Percentiles rank a stretch among this genome's conserved stretches.
Conservation (phyloP, 1,284 basidiomycete species). For the Boletus sp. region DNA sequence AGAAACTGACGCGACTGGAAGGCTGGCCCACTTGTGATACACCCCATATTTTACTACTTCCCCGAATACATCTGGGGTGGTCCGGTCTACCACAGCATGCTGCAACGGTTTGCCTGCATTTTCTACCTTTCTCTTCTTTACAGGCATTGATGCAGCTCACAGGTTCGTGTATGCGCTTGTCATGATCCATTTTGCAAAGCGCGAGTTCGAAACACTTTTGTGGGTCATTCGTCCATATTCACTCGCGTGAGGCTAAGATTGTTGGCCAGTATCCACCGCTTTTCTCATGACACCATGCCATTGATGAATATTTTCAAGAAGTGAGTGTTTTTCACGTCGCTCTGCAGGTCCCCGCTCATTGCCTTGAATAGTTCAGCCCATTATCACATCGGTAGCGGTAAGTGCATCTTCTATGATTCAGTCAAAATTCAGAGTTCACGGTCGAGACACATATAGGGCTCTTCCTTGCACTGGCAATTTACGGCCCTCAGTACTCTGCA, state of each 20-base stretch:
- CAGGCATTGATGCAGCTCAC: slow-evolving; percentile 8
- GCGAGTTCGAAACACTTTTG: slow-evolving; percentile 93
- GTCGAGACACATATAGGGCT: slow-evolving; percentile 41
- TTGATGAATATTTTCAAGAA: slow-evolving; percentile 87
- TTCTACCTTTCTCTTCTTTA: background rate
- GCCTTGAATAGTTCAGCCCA: slow-evolving; percentile 65
- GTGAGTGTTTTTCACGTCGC: slow-evolving; percentile 40
- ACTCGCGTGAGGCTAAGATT: background rate
- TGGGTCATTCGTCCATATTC: slow-evolving; percentile 33
- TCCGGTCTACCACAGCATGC: slow-evolving; percentile 63
- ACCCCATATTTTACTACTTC: slow-evolving; percentile 81
- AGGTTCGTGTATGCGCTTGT: slow-evolving; percentile 81
- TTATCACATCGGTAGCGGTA: slow-evolving; percentile 83
- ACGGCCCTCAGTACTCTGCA: slow-evolving; percentile 66
- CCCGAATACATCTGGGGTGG: slow-evolving; percentile 66
- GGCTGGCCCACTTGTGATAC: slow-evolving; percentile 88
- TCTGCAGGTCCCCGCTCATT: background rate
- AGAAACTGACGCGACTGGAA: slow-evolving; percentile 32
- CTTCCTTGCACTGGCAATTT: slow-evolving; percentile 74
- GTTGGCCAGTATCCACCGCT: slow-evolving; percentile 76
- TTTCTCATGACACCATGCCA: slow-evolving; percentile 95
- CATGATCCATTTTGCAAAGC: slow-evolving; percentile 87
- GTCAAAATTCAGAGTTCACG: background rate
- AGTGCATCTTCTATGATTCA: slow-evolving; percentile 2
- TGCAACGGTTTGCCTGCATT: slow-evolving; percentile 66